A percentile compares a stretch with the other conserved stretches of the same genome.
Evolutionary conservation across 352 stramenopile species (phyloP).

Genomic region (Discostella stelligera): DNA sequence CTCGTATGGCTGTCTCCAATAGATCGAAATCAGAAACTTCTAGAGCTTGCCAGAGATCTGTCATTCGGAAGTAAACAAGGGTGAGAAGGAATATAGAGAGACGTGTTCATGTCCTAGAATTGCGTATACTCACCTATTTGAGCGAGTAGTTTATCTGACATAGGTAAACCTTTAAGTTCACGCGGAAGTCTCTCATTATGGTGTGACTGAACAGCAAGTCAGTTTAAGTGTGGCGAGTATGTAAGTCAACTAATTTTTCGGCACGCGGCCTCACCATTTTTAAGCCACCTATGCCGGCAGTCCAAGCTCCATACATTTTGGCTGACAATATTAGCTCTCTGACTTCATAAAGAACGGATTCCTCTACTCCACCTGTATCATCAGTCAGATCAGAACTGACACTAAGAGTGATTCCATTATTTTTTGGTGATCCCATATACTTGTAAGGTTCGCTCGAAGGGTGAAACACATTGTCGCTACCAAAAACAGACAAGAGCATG

Average conservation of each 20-base stretch:
- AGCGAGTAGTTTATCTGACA: slow-evolving; percentile 71
- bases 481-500: slow-evolving; percentile 66
- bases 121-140: slow-evolving; percentile 45
- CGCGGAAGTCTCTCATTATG: slow-evolving; percentile 37
- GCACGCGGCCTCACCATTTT: slow-evolving; percentile 25
- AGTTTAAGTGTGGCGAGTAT: background rate
- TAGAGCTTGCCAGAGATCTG: slow-evolving; percentile 72
- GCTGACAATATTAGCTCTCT: slow-evolving; percentile 72
- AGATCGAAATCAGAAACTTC: slow-evolving; percentile 81
- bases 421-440: slow-evolving; percentile 23
- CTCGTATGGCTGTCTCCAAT: slow-evolving; percentile 72
- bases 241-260: background rate
- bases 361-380: slow-evolving; percentile 42
- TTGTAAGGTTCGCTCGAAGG: slow-evolving; percentile 44
- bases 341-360: slow-evolving; percentile 72
- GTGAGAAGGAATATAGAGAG: slow-evolving; percentile 4
- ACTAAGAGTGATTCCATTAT: slow-evolving; percentile 11
- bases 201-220: slow-evolving; percentile 14
- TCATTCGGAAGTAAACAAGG: background rate
- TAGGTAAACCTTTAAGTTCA: slow-evolving; percentile 63
- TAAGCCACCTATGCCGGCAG: slow-evolving; percentile 58
- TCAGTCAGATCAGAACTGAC: slow-evolving; percentile 15
- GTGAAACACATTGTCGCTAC: slow-evolving; percentile 71
- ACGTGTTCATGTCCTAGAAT: background rate
- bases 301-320: slow-evolving; percentile 67